Evolutionary conservation across 768 basidiomycete species (phyloP), one percentile per base, ranked within the genome.

Genomic region (Flagelloscypha sp.): DNA sequence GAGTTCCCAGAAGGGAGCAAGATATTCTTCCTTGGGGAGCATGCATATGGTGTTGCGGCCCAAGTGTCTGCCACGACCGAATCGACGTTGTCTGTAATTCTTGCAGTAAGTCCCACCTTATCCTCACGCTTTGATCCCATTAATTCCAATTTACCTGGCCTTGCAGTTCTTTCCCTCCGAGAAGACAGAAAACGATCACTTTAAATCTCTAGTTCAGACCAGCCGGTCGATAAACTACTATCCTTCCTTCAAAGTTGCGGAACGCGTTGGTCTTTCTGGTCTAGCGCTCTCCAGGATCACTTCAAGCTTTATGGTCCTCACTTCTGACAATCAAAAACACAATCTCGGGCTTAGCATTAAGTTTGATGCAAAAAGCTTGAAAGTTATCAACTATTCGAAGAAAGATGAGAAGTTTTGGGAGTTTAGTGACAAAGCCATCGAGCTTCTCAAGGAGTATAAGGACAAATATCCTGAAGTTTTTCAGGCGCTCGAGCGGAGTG

Each of bases 321-420:
- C 74, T 0, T 62, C 72, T 1, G 88, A 88, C 48, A 72, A 72
- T 7, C 68, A 74, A 39, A 97, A 95, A 63, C 74, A 70, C 37
- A 98, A 99, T 53, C 61, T 98, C 20, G 95, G 95, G 2, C 70
- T 99, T 27, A 88, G 86, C 53, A 72, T 99, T 46, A 99, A 99
- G 56, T 99, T 95, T 43, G 95, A 99, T 51, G 85, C 77, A 9
- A 98, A 95, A 59, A 74, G 79, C 7, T 56, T 90, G 48, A 99
- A 98, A 59, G 95, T 99, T 1, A 68, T 95, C 29, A 85, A 87
- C 42, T 97, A 95, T 58, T 83, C 90, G 6, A 71, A 76, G 42
- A 93, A 94, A 59, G 76, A 81, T 19, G 82, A 80, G 7, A 63
- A 79, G 6, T 68, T 76, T 22, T 99, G 94, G 95, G 93, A 99